Conservation (phyloP, 768 basidiomycete species). For the Boletus barrowsii region DNA sequence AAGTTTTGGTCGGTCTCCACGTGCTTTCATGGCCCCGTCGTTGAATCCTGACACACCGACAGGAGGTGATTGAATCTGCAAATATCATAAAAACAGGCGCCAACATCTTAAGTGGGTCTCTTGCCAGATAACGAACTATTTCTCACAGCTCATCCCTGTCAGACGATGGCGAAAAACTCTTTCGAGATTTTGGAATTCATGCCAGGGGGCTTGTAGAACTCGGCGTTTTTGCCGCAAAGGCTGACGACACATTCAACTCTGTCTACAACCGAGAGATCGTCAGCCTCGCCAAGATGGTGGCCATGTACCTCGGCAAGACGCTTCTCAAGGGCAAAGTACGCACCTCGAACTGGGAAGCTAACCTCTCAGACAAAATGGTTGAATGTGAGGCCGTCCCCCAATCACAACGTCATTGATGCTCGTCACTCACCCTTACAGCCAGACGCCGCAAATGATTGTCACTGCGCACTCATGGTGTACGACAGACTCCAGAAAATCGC, state of each 20-base stretch:
- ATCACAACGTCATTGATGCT: background rate
- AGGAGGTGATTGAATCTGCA: slow-evolving; percentile 46
- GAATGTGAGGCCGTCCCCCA: slow-evolving; percentile 29
- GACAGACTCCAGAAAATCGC: slow-evolving; percentile 36
- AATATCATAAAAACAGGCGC: slow-evolving; percentile 43
- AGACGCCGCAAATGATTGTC: slow-evolving; percentile 55
- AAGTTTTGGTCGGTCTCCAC: slow-evolving; percentile 34
- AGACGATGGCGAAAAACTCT: slow-evolving; percentile 52
- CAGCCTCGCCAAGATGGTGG: slow-evolving; percentile 42
- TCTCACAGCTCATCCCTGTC: background rate
- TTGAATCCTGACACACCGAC: background rate
- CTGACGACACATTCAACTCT: slow-evolving; percentile 35
- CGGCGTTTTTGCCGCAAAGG: slow-evolving; percentile 39
- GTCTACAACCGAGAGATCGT: slow-evolving; percentile 39
- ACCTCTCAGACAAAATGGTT: slow-evolving; percentile 37
- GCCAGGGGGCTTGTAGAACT: slow-evolving; percentile 45
- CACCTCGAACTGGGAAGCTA: slow-evolving; percentile 44
- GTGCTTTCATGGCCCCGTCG: background rate
- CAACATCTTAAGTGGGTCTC: slow-evolving; percentile 44
- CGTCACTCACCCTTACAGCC: background rate
- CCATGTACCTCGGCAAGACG: slow-evolving; percentile 36
- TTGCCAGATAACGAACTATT: background rate
- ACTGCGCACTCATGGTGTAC: slow-evolving; percentile 46
- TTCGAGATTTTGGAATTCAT: slow-evolving; percentile 44
- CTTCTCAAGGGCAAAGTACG: slow-evolving; percentile 47